Base-by-base conservation (phyloP, 2,329 filamentous ascomycete species). In the Endoconidiophora laricicola region DNA sequence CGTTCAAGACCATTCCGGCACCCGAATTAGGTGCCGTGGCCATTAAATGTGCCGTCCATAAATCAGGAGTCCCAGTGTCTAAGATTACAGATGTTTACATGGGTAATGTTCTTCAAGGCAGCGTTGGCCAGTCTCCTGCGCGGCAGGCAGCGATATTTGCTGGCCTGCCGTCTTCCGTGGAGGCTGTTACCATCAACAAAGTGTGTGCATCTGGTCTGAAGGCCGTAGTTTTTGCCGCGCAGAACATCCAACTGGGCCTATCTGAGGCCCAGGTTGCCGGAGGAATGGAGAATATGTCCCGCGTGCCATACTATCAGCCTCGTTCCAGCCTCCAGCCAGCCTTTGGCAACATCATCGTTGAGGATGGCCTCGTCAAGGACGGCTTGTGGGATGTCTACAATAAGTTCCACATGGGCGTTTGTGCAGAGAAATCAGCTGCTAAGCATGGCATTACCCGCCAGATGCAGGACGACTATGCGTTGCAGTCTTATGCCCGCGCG, bases 231-330 rank as follows among this genome's bases (percentile, higher is more conserved):
- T 75, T 96, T 42, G 91, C 90, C 1, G 90, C 90, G 1, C 86
- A 94, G 61, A 91, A 94, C 61, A 94, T 96, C 58, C 86, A 95
- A 66, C 76, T 98, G 9, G 90, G 91, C 4, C 73, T 94, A 7
- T 78, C 86, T 14, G 85, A 94, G 60, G 88, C 84, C 0, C 84
- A 94, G 63, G 73, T 96, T 6, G 91, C 91, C 1, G 91, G 91
- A 55, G 91, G 91, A 49, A 95, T 98, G 84, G 91, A 98, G 69
- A 95, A 86, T 66, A 98, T 98, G 91, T 86, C 85, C 4, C 76
- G 83, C 38, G 86, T 94, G 3, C 91, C 91, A 2, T 93, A 93
- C 66, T 96, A 95, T 62, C 68, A 93, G 26, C 79, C 83, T 6
- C 79, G 91, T 29, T 78, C 86, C n/a, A 86, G 79, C 60, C 77